These are phyloP conservation scores for Buxus sempervirens DNA, from an alignment of 164 flowering plant species.

Conservation along the genomic window DNA sequence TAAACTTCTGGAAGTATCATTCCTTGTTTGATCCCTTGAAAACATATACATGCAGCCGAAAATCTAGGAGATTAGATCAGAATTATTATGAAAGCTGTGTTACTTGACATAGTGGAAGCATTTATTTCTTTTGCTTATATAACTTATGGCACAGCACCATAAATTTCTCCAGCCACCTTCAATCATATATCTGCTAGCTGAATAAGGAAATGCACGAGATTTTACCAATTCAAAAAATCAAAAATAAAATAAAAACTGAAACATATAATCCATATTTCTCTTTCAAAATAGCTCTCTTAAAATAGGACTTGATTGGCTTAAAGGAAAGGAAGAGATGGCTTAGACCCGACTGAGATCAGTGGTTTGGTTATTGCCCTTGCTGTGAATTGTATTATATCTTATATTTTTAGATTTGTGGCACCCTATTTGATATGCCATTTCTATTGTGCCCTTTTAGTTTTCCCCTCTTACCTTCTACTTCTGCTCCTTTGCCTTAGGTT, in stretches of 20 bases:
- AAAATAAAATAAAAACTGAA: neutral
- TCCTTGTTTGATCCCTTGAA: too few relatives aligned
- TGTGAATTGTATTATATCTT: neutral
- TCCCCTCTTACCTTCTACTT: too few relatives aligned
- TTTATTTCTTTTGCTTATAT: neutral
- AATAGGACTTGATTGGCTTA: neutral
- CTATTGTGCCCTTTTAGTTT: too few relatives aligned
- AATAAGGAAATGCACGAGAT: neutral
- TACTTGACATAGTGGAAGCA: neutral
- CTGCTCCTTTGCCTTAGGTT: too few relatives aligned
- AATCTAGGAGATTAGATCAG: too few relatives aligned
- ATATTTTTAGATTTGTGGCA: too few relatives aligned
- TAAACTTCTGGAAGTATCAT: too few relatives aligned
- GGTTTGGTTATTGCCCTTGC: too few relatives aligned
- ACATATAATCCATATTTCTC: neutral
- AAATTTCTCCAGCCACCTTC: neutral
- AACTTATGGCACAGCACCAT: neutral
- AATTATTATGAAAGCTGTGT: neutral
- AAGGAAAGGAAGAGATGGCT: neutral
- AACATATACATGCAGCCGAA: too few relatives aligned
- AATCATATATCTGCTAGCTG: neutral
- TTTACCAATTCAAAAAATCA: neutral
- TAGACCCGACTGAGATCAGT: neutral
- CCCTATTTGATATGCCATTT: too few relatives aligned
- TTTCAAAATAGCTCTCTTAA: neutral